Percentiles rank a stretch among this genome's conserved stretches.
These are phyloP conservation scores for Nyssa sinensis DNA, from an alignment of 148 eudicot genomes.

Conservation along the genomic window DNA sequence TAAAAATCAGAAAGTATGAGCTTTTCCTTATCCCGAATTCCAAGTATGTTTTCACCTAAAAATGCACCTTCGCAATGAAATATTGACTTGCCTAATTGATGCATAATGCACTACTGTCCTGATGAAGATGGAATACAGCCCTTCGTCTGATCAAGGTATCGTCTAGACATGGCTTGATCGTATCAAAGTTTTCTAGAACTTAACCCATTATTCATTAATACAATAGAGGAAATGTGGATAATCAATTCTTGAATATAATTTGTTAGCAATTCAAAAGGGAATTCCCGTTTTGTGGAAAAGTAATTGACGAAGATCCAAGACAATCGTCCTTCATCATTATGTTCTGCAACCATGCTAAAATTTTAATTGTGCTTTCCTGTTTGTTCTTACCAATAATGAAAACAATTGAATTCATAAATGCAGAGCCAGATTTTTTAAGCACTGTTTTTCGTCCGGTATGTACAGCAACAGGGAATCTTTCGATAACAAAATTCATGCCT, in stretches of 20 bases:
- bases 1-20: not conserved
- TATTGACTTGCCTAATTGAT: not conserved
- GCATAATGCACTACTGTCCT: not conserved
- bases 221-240: too few species aligned
- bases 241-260: too few species aligned
- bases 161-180: not conserved
- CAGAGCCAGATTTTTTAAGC: too few species aligned
- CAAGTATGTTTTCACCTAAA: too few species aligned
- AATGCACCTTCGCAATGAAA: not conserved
- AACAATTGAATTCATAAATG: too few species aligned
- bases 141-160: not conserved
- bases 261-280: too few species aligned
- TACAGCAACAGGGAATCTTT: too few species aligned
- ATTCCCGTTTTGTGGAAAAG: too few species aligned
- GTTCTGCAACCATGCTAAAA: too few species aligned
- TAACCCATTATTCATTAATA: too few species aligned
- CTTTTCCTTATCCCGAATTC: not conserved
- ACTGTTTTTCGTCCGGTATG: too few species aligned
- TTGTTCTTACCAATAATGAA: not conserved
- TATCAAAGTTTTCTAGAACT: not conserved
- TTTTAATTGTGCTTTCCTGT: not conserved
- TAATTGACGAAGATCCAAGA: not conserved
- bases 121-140: not conserved
- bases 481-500: too few species aligned
- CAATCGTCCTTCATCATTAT: not conserved